Conservation (phyloP, 75 land plant species). For the Selaginella tamariscina region DNA sequence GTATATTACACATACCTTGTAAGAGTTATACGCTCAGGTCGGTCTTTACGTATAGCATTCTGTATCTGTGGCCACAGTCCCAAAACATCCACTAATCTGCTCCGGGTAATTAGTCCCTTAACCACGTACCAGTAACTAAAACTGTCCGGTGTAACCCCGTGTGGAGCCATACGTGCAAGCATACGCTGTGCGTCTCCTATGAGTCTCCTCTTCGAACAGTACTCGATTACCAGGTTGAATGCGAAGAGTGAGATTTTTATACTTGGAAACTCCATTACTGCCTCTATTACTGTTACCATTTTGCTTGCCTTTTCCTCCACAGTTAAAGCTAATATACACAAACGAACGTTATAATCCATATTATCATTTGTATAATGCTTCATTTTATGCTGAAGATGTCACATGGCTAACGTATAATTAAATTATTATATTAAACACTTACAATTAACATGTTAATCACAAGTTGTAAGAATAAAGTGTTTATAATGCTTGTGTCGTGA, state of each 20-base stretch:
- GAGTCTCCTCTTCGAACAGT: neutral
- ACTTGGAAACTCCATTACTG: conserved; percentile 2
- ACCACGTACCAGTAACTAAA: conserved; percentile 1
- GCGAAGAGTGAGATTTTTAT: neutral
- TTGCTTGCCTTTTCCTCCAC: neutral
- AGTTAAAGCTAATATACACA: too few relatives aligned
- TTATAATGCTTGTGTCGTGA: too few relatives aligned
- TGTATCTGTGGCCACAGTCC: conserved; percentile 1
- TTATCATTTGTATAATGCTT: too few relatives aligned
- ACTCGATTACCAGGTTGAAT: conserved; percentile 5
- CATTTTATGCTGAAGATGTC: too few relatives aligned
- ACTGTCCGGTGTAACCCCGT: neutral
- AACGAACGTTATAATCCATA: too few relatives aligned
- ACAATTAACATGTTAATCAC: too few relatives aligned
- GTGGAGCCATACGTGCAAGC: neutral
- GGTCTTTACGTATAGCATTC: neutral
- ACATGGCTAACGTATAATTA: too few relatives aligned
- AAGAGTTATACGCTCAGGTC: neutral
- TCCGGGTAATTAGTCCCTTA: conserved; percentile 1
- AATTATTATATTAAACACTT: too few relatives aligned
- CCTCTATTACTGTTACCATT: neutral
- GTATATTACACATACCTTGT: too few relatives aligned
- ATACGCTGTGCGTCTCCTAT: neutral
- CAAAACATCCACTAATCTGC: neutral
- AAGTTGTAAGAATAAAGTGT: too few relatives aligned